Conservation (phyloP, 768 basidiomycete genomes). For the Chalciporus sphaerocephalus region DNA sequence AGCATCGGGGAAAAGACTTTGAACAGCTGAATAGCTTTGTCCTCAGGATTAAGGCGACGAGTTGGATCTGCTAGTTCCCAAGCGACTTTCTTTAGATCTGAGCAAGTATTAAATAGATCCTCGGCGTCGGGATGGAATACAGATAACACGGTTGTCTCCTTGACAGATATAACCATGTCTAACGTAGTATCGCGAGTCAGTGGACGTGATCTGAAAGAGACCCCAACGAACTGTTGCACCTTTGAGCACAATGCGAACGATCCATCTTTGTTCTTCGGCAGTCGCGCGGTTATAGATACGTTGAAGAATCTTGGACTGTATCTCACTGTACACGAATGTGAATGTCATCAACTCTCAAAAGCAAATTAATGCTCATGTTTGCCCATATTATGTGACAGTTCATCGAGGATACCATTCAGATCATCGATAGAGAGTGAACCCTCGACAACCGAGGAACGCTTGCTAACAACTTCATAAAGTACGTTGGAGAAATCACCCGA, state of each 20-base stretch:
- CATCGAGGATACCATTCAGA: constrained; percentile 76
- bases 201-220: background rate
- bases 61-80: constrained; percentile 83
- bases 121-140: constrained; percentile 94
- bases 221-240: constrained; percentile 40
- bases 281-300: constrained; percentile 76
- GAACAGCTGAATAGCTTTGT: constrained; percentile 80
- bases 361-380: constrained; percentile 49
- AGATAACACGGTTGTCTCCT: constrained; percentile 88
- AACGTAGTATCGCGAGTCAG: background rate
- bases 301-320: constrained; percentile 71
- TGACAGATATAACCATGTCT: constrained; percentile 92
- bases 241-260: constrained; percentile 93
- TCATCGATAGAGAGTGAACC: constrained; percentile 77
- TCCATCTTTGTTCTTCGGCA: constrained; percentile 89
- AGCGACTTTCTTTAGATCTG: constrained; percentile 89
- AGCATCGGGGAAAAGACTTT: constrained; percentile 92
- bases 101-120: constrained; percentile 93
- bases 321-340: constrained; percentile 46
- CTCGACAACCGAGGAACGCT: constrained; percentile 74
- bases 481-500: constrained; percentile 89
- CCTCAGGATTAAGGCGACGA: constrained; percentile 64
- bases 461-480: constrained; percentile 80
- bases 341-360: background rate
- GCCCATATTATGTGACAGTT: constrained; percentile 65